Evolutionary conservation across 805 yeast species (phyloP), one percentile per base, ranked within the genome.

Genomic region (Kazachstania psychrophila): DNA sequence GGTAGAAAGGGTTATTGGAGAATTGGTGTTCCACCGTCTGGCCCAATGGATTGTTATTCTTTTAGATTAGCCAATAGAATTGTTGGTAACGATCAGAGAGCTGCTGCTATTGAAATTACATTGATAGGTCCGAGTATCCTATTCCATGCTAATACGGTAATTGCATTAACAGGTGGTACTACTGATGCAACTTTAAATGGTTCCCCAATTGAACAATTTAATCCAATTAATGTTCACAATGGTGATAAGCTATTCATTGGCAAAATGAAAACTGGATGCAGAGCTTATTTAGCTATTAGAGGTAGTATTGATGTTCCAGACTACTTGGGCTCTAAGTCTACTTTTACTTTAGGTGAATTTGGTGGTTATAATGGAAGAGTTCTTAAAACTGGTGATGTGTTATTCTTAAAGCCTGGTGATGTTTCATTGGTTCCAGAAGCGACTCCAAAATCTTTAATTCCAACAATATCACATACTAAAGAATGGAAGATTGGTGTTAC

Each of bases 311-410:
- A 89, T 56, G 94, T 89, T 23, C 84, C 92, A 22, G 94, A 85
- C 61, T 89, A 92, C 59, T 72, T 89, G 44, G 96, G 96, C 5
- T 84, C 95, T n/a, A 75, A 96, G 60, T 85, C 96, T 1, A 89
- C 98, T 2, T 92, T 89, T 66, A 96, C 96, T 4, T 69, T 86
- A 39, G 96, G 96, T 51, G 62, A 75, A 54, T 69, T 92, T 64
- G 98, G 98, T 54, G 98, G 98, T 39, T 77, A 76, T 67, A 87
- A 88, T 51, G 98, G 98, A 39, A 74, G 97, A 57, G 87, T 78
- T 14, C 71, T 89, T 62, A 87, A 86, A 64, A 68, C 81, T 39
- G 97, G 97, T 52, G 98, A 89, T 61, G 94, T 88, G 24, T 66
- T 89, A 47, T 85, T 85, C 61, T 63, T 88, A 46, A 94, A 89